phyloP scores from a whole-genome alignment of 768 basidiomycete genomes.

The Wakefieldia striispora region DNA sequence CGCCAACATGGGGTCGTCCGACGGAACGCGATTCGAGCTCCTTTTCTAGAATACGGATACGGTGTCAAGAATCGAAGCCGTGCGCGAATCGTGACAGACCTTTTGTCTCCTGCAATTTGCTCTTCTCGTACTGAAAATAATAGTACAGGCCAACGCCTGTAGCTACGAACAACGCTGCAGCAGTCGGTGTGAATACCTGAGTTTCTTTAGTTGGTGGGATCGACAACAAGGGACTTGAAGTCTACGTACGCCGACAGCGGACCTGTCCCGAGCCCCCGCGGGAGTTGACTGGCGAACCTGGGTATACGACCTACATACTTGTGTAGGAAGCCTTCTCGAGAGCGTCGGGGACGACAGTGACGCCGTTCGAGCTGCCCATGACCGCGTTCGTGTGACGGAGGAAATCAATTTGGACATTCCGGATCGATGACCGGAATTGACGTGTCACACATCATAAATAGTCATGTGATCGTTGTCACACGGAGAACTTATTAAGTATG shows the following conservation, averaged over 20 bases:
- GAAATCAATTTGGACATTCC: slow-evolving; percentile 23
- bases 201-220: background rate
- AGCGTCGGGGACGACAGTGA: background rate
- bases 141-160: slow-evolving; percentile 80
- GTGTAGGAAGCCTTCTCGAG: background rate
- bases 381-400: slow-evolving; percentile 15
- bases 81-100: slow-evolving; percentile 43
- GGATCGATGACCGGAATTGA: too few relatives aligned
- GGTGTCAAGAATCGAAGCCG: background rate
- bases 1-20: slow-evolving; percentile 88
- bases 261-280: slow-evolving; percentile 31
- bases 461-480: too few relatives aligned
- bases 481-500: too few relatives aligned
- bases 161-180: slow-evolving; percentile 80
- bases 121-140: slow-evolving; percentile 90
- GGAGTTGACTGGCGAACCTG: slow-evolving; percentile 18
- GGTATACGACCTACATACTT: slow-evolving; percentile 15
- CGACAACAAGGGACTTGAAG: background rate
- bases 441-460: too few relatives aligned
- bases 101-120: slow-evolving; percentile 68
- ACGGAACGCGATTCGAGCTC: slow-evolving; percentile 70
- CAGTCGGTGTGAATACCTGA: slow-evolving; percentile 89
- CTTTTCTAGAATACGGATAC: slow-evolving; percentile 48
- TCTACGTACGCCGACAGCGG: slow-evolving; percentile 34
- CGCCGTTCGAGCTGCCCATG: slow-evolving; percentile 10